Base-by-base conservation (phyloP, 805 yeast genomes). In the Starmerella roubikii region DNA sequence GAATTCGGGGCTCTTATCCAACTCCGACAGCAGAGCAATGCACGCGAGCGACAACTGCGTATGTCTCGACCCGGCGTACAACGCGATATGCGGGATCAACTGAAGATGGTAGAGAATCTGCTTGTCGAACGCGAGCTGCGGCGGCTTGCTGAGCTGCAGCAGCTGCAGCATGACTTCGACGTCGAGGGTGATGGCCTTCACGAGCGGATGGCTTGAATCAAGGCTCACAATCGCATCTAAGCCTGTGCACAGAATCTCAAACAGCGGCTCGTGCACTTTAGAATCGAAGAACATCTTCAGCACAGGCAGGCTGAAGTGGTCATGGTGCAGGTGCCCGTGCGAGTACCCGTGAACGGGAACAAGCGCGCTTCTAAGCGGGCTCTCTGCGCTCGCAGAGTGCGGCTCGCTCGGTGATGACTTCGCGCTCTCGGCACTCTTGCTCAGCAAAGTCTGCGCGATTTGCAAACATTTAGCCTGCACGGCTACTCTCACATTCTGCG, bases 91-190 rank as follows among this genome's bases (percentile, higher is more conserved):
- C 0, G 82, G 81, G 18, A 86, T 67, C 9, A 80, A 60, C 0
- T 84, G 71, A n/a, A 85, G 59, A 44, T 80, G 71, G 55, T 76
- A 74, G 19, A 81, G 59, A 8, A 86, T 60, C 0, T 86, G 77
- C 51, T 83, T 93, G 36, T 44, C 48, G 21, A 46, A 44, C 6
- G 43, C 22, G 26, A 26, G 37, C 13, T 29, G 6, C 1, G 45
- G 42, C 10, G 39, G 37, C 51, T 67, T 74, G 26, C 42, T 35
- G 3, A 18, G 32, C 13, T 37, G 32, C 16, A 49, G 25, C 10
- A 49, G 38, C 15, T 58, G 52, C 3, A 66, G 54, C 19, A 80
- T 51, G 4, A 78, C 59, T 2, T 55, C 45, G 32, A 80, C 58
- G 0, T 73, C 53, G 5, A 56, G 49, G 3, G 55, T 53, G 2